Evolutionary conservation across 2,329 filamentous ascomycete genomes (phyloP), one percentile per base, ranked within the genome.

Genomic region (Leptographium radiaticola): DNA sequence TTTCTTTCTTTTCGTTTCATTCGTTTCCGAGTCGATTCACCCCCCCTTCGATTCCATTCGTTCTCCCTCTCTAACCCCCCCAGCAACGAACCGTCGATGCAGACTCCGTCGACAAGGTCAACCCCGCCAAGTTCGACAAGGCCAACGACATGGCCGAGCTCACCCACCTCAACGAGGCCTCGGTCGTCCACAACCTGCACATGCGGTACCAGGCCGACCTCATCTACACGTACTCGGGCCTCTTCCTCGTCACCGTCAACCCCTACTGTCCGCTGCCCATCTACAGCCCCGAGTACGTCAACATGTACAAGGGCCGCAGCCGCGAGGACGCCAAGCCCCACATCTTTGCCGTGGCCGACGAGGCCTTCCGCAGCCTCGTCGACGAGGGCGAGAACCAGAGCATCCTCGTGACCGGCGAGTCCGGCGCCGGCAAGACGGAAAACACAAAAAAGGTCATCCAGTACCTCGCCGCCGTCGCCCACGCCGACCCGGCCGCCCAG

Each of bases 391-490:
- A 89, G 60, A 97, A 98, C 62, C 93, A 98, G 70, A 97, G 91
- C 63, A 98, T 98, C 62, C 75, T 98, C 52, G 94, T 98, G 25
- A 98, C 93, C 3, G 93, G 93, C 69, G 93, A 98, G 71, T 98
- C 93, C 18, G 93, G 93, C 65, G 93, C 93, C 38, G 93, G 93
- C 62, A 98, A 98, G 72, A 98, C 93, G 0, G 93, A 98, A 67
- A 98, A 98, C 66, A 98, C 93, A 16, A 98, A 98, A 66, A 98
- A 98, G 68, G 93, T 98, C 61, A 98, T 98, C 53, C 94, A 98
- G 64, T 98, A 98, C 65, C 81, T 98, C 45, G 93, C 93, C 15
- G 89, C 93, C 1, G 93, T 98, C 47, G 93, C 93, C 11, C 86
- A 87, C 44, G 81, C 87, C 0, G 91, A 97, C 56, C 83, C 84